Conservation (phyloP, 106 monocot genomes). For the Acorus calamus region DNA sequence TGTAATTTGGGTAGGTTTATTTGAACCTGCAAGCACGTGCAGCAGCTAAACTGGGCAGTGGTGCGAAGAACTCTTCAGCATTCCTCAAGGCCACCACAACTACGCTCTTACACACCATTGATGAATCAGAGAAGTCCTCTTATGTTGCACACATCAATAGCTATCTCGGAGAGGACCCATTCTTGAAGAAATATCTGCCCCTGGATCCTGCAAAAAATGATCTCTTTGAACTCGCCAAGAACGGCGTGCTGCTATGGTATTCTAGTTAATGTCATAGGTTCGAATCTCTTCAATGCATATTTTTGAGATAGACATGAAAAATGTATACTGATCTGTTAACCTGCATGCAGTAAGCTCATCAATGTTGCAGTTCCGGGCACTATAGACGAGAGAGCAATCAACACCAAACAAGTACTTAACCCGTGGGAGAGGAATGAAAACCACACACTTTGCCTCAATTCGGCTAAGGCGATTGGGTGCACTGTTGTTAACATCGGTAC, state of each 20-base stretch:
- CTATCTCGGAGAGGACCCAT: slow-evolving; percentile 64
- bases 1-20: slow-evolving; percentile 30
- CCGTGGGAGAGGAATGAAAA: slow-evolving; percentile 89
- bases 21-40: slow-evolving; percentile 40
- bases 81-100: slow-evolving; percentile 72
- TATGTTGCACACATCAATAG: slow-evolving; percentile 82
- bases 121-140: slow-evolving; percentile 70
- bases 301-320: not conserved
- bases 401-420: slow-evolving; percentile 70
- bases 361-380: slow-evolving; percentile 93
- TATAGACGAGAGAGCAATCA: slow-evolving; percentile 89
- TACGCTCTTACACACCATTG: slow-evolving; percentile 67
- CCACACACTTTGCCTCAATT: slow-evolving; percentile 92
- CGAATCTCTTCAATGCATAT: not conserved
- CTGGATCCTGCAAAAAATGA: slow-evolving; percentile 52
- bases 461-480: slow-evolving; percentile 95
- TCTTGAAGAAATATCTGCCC: slow-evolving; percentile 58
- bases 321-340: not conserved
- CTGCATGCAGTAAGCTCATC: slow-evolving; percentile 65
- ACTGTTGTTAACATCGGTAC: slow-evolving; percentile 93
- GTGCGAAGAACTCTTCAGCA: slow-evolving; percentile 38
- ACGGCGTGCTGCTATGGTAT: slow-evolving; percentile 89
- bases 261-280: slow-evolving; percentile 1
- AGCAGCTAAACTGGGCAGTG: slow-evolving; percentile 27
- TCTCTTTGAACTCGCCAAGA: slow-evolving; percentile 65